Evolutionary conservation across 352 stramenopile genomes (phyloP).

Genomic region (Globisporangium carolinianum): DNA sequence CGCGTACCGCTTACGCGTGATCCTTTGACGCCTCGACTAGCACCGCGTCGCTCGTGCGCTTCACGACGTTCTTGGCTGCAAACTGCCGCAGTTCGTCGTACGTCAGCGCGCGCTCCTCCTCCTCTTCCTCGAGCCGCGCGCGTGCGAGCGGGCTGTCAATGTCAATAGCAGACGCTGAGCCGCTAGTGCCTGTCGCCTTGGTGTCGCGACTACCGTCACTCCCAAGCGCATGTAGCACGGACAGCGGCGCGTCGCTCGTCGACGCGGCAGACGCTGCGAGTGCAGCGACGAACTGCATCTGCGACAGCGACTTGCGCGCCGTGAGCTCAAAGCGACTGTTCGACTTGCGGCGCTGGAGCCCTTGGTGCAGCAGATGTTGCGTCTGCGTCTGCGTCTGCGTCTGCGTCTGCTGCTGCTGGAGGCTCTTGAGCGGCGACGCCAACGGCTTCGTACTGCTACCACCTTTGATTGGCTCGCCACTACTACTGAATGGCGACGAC

Average conservation of each 20-base stretch:
- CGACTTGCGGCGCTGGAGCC: slow-evolving; percentile 25
- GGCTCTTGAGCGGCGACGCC: slow-evolving; percentile 5
- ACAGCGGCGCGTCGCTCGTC: slow-evolving; percentile 3
- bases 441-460: background rate
- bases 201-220: background rate
- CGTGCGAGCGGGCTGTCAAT: slow-evolving; percentile 1
- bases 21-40: too few relatives aligned
- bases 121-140: slow-evolving; percentile 35
- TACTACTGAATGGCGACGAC: slow-evolving; percentile 4
- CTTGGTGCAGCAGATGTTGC: slow-evolving; percentile 12
- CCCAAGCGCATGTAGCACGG: background rate
- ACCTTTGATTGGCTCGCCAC: background rate
- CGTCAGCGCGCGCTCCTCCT: slow-evolving; percentile 62
- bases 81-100: slow-evolving; percentile 71
- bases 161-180: background rate
- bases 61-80: slow-evolving; percentile 44
- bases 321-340: slow-evolving; percentile 26
- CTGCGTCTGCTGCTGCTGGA: slow-evolving; percentile 13
- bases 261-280: slow-evolving; percentile 11
- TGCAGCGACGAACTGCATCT: slow-evolving; percentile 32
- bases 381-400: slow-evolving; percentile 4
- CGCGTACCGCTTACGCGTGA: too few relatives aligned
- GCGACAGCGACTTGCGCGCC: slow-evolving; percentile 31
- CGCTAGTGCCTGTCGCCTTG: background rate
- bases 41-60: slow-evolving; percentile 13